Evolutionary conservation across 129 eudicot genomes (phyloP).

Genomic region (Flaveria trinervia): DNA sequence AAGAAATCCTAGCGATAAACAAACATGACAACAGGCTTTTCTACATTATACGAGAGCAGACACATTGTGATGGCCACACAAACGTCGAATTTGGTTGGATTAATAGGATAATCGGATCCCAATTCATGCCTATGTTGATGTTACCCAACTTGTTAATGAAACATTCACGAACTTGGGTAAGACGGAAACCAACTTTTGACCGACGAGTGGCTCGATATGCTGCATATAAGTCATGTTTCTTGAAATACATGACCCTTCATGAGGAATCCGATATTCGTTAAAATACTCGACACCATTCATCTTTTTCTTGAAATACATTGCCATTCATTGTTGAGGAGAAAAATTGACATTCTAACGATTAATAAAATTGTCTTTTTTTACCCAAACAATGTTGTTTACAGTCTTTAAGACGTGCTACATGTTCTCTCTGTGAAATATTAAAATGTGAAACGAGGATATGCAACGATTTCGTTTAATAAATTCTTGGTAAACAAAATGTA

Average conservation of each 20-base stretch:
- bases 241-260: slow-evolving; percentile 56
- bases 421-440: too few relatives aligned
- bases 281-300: slow-evolving; percentile 33
- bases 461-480: too few relatives aligned
- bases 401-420: too few relatives aligned
- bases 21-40: slow-evolving; percentile 73
- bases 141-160: slow-evolving; percentile 61
- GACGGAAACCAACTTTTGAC: slow-evolving; percentile 40
- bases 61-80: slow-evolving; percentile 64
- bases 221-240: slow-evolving; percentile 58
- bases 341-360: too few relatives aligned
- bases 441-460: too few relatives aligned
- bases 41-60: slow-evolving; percentile 60
- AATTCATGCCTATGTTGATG: slow-evolving; percentile 67
- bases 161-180: slow-evolving; percentile 55
- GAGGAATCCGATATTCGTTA: slow-evolving; percentile 53
- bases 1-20: slow-evolving; percentile 62
- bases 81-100: slow-evolving; percentile 42
- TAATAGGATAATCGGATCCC: slow-evolving; percentile 38
- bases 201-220: slow-evolving; percentile 60
- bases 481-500: too few relatives aligned
- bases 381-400: too few relatives aligned
- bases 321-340: too few relatives aligned
- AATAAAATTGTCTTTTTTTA: too few relatives aligned
- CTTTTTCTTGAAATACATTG: slow-evolving; percentile 34